These are phyloP conservation scores for Truncatella angustata DNA, from an alignment of 2,329 filamentous ascomycete genomes.

Conservation along the genomic window DNA sequence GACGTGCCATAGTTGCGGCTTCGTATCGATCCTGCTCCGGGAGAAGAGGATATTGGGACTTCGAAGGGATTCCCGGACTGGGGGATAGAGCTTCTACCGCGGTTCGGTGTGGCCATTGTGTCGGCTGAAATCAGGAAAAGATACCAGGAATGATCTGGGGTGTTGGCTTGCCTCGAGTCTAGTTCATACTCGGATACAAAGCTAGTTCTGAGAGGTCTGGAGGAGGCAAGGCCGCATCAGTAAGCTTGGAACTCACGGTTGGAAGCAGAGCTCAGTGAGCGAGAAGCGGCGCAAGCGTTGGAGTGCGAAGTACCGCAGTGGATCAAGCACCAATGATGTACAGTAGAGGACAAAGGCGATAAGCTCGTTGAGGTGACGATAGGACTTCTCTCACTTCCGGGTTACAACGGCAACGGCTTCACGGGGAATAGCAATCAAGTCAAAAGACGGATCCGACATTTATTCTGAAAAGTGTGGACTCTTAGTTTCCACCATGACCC, in stretches of 20 bases:
- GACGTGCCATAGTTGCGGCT: conserved; percentile 49
- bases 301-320: not conserved
- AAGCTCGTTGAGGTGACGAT: not conserved
- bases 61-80: conserved; percentile 32
- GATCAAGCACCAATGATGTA: not conserved
- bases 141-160: not conserved
- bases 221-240: not conserved
- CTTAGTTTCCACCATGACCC: not conserved
- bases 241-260: not conserved
- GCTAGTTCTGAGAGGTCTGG: not conserved
- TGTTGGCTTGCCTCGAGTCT: not conserved
- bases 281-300: not conserved
- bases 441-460: not conserved
- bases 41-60: conserved; percentile 45
- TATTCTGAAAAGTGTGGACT: not conserved
- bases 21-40: conserved; percentile 42
- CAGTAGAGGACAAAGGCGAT: not conserved
- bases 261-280: not conserved
- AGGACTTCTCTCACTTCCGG: not conserved
- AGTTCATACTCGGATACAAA: not conserved
- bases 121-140: conserved; percentile 6
- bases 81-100: conserved; percentile 35
- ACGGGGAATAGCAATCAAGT: not conserved
- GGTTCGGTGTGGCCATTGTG: conserved; percentile 33
- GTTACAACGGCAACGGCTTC: not conserved